Conservation (phyloP, 768 basidiomycete genomes). For the Lactarius trivialis region DNA sequence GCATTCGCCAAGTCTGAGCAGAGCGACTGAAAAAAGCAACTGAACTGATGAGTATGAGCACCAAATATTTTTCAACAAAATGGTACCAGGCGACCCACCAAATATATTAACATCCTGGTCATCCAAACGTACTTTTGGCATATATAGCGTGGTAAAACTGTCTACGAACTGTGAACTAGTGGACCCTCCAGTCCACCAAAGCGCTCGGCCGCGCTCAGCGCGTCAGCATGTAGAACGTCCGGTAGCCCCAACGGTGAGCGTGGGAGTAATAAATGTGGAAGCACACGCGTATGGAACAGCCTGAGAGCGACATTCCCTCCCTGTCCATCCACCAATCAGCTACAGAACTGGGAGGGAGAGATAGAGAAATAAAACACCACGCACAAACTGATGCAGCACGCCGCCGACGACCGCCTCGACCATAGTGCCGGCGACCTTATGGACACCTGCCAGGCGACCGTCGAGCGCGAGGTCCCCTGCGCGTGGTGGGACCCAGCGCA, state of each 20-base stretch:
- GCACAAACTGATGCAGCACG: slow-evolving; percentile 73
- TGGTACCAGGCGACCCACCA: neutral
- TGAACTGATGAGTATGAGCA: neutral
- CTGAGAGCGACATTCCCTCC: slow-evolving; percentile 36
- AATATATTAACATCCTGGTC: slow-evolving; percentile 4
- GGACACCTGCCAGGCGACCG: slow-evolving; percentile 53
- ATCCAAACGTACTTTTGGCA: slow-evolving; percentile 6
- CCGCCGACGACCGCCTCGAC: slow-evolving; percentile 74
- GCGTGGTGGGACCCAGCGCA: slow-evolving; percentile 49
- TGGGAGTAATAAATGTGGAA: slow-evolving; percentile 33
- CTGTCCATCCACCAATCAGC: slow-evolving; percentile 23
- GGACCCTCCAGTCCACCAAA: slow-evolving; percentile 42
- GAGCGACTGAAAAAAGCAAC: neutral
- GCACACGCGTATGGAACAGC: slow-evolving; percentile 38
- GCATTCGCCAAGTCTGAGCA: neutral
- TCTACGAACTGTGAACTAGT: slow-evolving; percentile 9
- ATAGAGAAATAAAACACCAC: slow-evolving; percentile 28
- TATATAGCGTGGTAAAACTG: slow-evolving; percentile 2
- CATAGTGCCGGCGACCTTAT: slow-evolving; percentile 71
- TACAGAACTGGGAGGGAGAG: neutral
- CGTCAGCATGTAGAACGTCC: slow-evolving; percentile 44
- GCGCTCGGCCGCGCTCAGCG: slow-evolving; percentile 35
- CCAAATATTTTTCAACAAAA: neutral
- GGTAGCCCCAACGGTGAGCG: slow-evolving; percentile 30
- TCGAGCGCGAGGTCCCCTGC: slow-evolving; percentile 26